Evolutionary conservation across 1,284 basidiomycete genomes (phyloP).

Genomic region (Dichomitus squalens): DNA sequence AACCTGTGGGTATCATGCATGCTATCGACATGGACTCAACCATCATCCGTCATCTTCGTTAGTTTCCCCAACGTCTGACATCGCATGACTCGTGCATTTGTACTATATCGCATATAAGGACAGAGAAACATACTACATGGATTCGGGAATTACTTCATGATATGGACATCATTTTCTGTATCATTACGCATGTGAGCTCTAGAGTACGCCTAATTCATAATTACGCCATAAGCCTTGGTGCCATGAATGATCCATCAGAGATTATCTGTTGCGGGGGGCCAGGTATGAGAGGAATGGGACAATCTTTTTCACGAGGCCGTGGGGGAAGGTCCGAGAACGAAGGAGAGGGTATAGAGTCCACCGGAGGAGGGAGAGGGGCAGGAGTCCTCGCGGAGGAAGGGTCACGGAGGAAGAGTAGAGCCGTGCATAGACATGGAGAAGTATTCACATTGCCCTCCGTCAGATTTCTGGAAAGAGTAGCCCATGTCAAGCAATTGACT

Average conservation of each 20-base stretch:
- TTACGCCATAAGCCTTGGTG: too few relatives aligned
- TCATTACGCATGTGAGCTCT: too few relatives aligned
- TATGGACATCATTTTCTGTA: too few relatives aligned
- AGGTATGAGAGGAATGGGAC: too few relatives aligned
- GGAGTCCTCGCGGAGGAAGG: background rate
- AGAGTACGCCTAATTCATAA: too few relatives aligned
- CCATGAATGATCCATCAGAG: too few relatives aligned
- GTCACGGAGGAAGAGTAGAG: background rate
- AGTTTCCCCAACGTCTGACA: background rate
- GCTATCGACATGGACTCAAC: background rate
- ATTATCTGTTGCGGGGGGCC: too few relatives aligned
- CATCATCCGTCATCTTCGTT: background rate
- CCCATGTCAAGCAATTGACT: background rate
- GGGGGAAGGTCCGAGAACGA: too few relatives aligned
- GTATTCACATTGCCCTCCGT: background rate
- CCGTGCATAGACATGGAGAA: background rate
- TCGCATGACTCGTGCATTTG: background rate
- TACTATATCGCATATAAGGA: background rate
- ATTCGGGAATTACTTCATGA: too few relatives aligned
- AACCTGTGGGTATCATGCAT: background rate
- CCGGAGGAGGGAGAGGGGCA: background rate
- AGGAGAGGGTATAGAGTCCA: too few relatives aligned
- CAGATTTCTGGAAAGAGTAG: background rate
- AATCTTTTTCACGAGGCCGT: too few relatives aligned
- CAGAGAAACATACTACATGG: background rate